phyloP scores from a whole-genome alignment of 805 yeast genomes.

The Suhomyces vadensis region DNA sequence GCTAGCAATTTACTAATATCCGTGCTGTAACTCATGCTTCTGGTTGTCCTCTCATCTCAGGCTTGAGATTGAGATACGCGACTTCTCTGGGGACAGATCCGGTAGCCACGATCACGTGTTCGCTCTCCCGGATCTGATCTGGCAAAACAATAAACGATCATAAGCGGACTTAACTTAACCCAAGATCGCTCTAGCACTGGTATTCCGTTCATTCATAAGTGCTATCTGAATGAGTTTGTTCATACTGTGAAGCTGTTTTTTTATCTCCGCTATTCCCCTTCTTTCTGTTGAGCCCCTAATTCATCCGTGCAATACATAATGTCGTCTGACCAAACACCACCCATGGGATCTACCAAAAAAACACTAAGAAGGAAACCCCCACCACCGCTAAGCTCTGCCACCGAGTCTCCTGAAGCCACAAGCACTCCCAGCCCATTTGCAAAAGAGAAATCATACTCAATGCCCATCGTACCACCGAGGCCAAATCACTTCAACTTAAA shows the following conservation, averaged over 20 bases:
- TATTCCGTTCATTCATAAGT: too few relatives aligned
- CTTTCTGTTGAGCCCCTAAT: too few relatives aligned
- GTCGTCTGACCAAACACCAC: slow-evolving; percentile 1
- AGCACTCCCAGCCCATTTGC: neutral
- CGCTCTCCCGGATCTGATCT: neutral
- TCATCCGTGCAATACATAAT: neutral
- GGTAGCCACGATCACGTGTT: too few relatives aligned
- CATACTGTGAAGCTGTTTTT: too few relatives aligned
- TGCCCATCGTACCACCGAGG: slow-evolving; percentile 7
- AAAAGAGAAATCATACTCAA: neutral
- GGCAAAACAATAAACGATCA: neutral
- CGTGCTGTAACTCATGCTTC: slow-evolving; percentile 30
- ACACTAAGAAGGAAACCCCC: slow-evolving; percentile 30
- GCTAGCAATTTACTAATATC: slow-evolving; percentile 51
- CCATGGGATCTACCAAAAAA: slow-evolving; percentile 1
- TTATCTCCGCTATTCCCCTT: too few relatives aligned
- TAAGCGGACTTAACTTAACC: neutral
- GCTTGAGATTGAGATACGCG: neutral
- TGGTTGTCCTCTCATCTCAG: neutral
- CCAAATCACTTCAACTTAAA: neutral
- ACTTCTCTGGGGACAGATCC: too few relatives aligned
- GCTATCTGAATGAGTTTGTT: too few relatives aligned
- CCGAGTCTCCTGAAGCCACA: neutral
- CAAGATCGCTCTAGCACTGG: neutral
- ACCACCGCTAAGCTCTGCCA: slow-evolving; percentile 12